Evolutionary conservation across 2,329 filamentous ascomycete species (phyloP), one percentile per base, ranked within the genome.

Genomic region (Nemania sp.): DNA sequence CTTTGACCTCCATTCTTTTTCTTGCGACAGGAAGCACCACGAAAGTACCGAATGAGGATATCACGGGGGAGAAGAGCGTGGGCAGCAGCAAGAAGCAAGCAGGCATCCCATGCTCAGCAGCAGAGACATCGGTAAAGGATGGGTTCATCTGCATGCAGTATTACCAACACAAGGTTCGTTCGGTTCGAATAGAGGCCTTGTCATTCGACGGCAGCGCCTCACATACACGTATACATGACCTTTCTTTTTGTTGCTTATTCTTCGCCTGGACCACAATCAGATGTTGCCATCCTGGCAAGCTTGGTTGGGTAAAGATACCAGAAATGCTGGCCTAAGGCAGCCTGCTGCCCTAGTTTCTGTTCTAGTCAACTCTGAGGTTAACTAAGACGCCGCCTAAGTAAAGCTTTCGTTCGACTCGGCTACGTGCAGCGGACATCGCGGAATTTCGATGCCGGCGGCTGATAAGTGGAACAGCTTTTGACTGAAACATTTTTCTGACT

Each of bases 121-220:
- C 28, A 49, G 36, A 48, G 42, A 51, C 23, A 56, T 33, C 11
- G 36, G 26, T 15, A 28, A 42, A 43, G 19, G 44, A 42, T 17
- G 14, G 39, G 46, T n/a, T n/a, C n/a, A 50, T 37, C 34, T 31
- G 52, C 34, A 45, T 52, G 49, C 33, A 23, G 53, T 48, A 48
- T 47, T 33, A 40, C 43, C 53, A 22, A 30, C 48, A 49, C 36
- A 44, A 31, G 15, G 34, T n/a, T 6, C 6, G 17, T 28, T 28
- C 12, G n/a, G n/a, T n/a, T n/a, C n/a, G 19, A 26, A 47, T 37
- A 43, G 30, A 36, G 23, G 28, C 33, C 41, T 22, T 6, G 19
- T 12, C 39, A 36, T 34, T 24, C 15, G n/a, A n/a, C n/a, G n/a
- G n/a, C n/a, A n/a, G n/a, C n/a, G n/a, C n/a, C n/a, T n/a, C n/a